Percentiles rank a stretch among this genome's conserved stretches.
These are phyloP conservation scores for Coemansia sp. DNA, from an alignment of 371 early-diverging fungal genomes.

Conservation along the genomic window DNA sequence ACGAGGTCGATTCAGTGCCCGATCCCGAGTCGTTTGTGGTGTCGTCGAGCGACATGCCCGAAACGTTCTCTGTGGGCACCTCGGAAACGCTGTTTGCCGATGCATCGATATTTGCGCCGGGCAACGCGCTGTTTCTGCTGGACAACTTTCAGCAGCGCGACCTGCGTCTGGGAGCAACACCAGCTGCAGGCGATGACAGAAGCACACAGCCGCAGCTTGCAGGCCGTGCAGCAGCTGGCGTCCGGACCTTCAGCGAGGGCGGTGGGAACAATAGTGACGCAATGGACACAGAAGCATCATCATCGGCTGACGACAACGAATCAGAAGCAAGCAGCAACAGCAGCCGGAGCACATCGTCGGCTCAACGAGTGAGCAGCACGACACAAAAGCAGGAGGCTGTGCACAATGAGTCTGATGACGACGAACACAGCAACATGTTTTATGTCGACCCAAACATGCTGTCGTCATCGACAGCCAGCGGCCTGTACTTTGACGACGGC, in stretches of 20 bases:
- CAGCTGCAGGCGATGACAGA: constrained; percentile 2
- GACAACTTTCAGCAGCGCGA: constrained; percentile 32
- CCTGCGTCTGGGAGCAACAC: neutral
- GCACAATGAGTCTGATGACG: constrained; percentile 47
- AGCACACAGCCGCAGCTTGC: constrained; percentile 1
- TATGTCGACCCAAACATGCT: constrained; percentile 42
- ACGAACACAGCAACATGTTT: constrained; percentile 45
- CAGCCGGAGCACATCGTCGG: neutral
- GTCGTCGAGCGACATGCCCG: constrained; percentile 40
- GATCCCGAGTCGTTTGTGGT: constrained; percentile 51
- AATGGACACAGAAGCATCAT: constrained; percentile 3
- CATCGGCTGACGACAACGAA: constrained; percentile 1
- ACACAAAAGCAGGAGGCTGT: constrained; percentile 5
- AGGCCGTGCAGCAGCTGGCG: neutral
- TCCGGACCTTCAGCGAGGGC: neutral
- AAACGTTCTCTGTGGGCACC: constrained; percentile 39
- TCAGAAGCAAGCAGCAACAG: constrained; percentile 5
- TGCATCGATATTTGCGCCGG: constrained; percentile 41
- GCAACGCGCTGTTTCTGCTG: constrained; percentile 38
- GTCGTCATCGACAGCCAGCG: constrained; percentile 17
- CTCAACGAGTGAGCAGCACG: neutral
- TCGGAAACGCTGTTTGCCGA: constrained; percentile 42
- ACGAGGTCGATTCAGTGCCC: constrained; percentile 45
- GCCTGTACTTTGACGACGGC: constrained; percentile 52
- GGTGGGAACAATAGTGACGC: neutral